phyloP scores from a whole-genome alignment of 352 stramenopile species.

The Phytophthora pisi region DNA sequence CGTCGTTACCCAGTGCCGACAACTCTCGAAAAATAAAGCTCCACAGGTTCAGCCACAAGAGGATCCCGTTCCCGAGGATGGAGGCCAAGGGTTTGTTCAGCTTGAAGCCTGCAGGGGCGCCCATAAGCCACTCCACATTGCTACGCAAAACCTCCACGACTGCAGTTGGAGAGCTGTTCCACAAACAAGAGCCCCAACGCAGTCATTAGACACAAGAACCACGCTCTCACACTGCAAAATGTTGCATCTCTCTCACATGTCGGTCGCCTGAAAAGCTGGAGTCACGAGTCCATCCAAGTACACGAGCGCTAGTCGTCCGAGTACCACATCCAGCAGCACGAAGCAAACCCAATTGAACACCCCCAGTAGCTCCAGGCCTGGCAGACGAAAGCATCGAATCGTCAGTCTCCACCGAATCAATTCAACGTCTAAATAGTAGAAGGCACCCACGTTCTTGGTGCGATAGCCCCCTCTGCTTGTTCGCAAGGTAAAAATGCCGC shows the following conservation, averaged over 20 bases:
- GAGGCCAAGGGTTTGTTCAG: constrained; percentile 90
- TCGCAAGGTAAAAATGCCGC: constrained; percentile 31
- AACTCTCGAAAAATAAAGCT: constrained; percentile 56
- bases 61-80: constrained; percentile 85
- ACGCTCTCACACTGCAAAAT: background rate
- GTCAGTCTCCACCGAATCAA: background rate
- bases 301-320: constrained; percentile 27
- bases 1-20: background rate
- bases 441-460: constrained; percentile 41
- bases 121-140: constrained; percentile 82
- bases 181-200: background rate
- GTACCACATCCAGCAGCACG: constrained; percentile 35
- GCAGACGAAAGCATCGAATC: background rate
- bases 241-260: constrained; percentile 24
- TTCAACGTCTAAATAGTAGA: background rate
- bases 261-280: constrained; percentile 14
- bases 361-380: constrained; percentile 39
- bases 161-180: constrained; percentile 30
- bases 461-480: constrained; percentile 25
- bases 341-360: constrained; percentile 44
- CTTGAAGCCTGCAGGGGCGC: constrained; percentile 79
- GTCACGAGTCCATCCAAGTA: constrained; percentile 16
- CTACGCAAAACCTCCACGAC: constrained; percentile 54
- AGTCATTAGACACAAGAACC: background rate
- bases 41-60: constrained; percentile 82